Evolutionary conservation across 768 basidiomycete genomes (phyloP), one percentile per base, ranked within the genome.

Genomic region (Suillus subluteus): DNA sequence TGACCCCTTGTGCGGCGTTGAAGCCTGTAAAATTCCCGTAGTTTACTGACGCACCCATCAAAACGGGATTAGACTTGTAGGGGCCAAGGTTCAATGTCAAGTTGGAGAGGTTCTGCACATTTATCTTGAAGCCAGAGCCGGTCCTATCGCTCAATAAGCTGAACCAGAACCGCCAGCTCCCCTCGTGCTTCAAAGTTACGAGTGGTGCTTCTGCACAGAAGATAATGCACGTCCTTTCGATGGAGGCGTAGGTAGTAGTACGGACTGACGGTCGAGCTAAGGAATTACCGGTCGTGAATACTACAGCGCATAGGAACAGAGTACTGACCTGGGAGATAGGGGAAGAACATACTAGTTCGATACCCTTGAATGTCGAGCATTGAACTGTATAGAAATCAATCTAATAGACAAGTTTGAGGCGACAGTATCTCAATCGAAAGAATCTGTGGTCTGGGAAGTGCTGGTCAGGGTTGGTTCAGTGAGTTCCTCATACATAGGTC

Each of bases 51-150:
- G 87, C 76, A 1, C 86, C 85, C 43, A 84, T 69, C 3, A 79
- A 80, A n/a, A 74, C 73, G 0, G 86, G 86, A 0, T 78, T 41
- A 0, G 84, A 86, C 2, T 87, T 86, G 68, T 84, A 80, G 23
- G 50, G 23, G 21, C 86, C 87, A 11, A 88, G 79, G 59, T 82
- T 82, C 56, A 87, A 72, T 0, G 77, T 66, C 18, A 87, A 67
- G 1, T 81, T 77, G 38, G 75, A 70, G 37, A 87, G 78, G 67
- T 82, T 81, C 41, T 77, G 68, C 41, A 83, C 79, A 62, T 83
- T 74, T 4, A 88, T 66, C 72, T 87, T 86, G 73, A 88, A 80
- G 1, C 86, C 85, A 26, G 84, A 85, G 26, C 84, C 80, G 23
- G 83, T 82, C 86, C 87, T 87, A 62, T 30, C 9, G 15, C 26